Percentiles rank a stretch among this genome's conserved stretches.
These are phyloP conservation scores for Erodium maritimum DNA, from an alignment of 345 rosid species.

Conservation along the genomic window DNA sequence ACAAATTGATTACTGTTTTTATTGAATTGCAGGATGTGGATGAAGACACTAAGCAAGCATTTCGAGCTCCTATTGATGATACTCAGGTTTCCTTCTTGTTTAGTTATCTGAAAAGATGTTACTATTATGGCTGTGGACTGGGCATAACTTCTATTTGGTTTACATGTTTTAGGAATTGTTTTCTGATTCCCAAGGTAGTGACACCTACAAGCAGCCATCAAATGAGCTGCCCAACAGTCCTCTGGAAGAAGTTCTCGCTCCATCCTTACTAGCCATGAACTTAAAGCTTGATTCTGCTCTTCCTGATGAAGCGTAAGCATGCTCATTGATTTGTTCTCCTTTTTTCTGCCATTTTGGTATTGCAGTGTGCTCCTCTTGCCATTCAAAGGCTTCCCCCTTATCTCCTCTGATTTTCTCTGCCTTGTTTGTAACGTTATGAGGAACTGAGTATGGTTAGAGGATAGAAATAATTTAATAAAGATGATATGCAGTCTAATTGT, in stretches of 20 bases:
- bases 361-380: neutral
- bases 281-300: constrained; percentile 55
- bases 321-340: neutral
- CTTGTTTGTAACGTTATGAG: too few species aligned
- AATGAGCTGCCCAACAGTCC: constrained; percentile 41
- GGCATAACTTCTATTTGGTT: neutral
- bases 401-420: neutral
- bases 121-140: neutral
- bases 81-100: constrained; percentile 32
- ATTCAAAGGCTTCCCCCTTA: neutral
- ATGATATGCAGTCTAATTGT: neutral
- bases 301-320: constrained; percentile 37
- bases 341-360: neutral
- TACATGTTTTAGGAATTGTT: constrained; percentile 33
- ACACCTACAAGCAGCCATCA: constrained; percentile 29
- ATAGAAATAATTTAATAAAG: neutral
- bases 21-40: constrained; percentile 21
- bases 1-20: constrained; percentile 1
- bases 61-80: constrained; percentile 42
- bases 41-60: constrained; percentile 23
- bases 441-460: too few species aligned
- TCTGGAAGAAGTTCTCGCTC: constrained; percentile 56
- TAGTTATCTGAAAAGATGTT: neutral
- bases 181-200: constrained; percentile 33
- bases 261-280: constrained; percentile 56